A percentile compares a stretch with the other conserved stretches of the same genome.
Evolutionary conservation across 2,329 filamentous ascomycete species (phyloP).

Genomic region (Madurella mycetomatis): DNA sequence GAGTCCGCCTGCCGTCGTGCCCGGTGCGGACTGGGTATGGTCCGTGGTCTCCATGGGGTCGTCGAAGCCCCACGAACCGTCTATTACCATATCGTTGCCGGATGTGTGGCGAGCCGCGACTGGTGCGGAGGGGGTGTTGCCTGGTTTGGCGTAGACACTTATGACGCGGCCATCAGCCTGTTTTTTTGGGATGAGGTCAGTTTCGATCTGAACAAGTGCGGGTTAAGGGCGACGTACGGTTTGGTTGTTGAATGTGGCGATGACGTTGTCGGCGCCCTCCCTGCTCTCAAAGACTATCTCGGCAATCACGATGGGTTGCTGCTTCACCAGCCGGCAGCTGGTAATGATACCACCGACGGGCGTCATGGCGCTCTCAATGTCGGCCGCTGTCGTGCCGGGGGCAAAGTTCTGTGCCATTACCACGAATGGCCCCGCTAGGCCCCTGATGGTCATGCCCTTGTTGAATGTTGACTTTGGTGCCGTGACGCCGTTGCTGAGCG

Average conservation of each 20-base stretch:
- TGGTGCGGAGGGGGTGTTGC: conserved; percentile 34
- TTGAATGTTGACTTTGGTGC: conserved; percentile 17
- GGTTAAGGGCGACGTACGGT: conserved; percentile 50
- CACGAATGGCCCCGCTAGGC: conserved; percentile 66
- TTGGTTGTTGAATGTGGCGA: conserved; percentile 73
- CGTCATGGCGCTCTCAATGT: conserved; percentile 79
- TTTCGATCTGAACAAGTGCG: neutral
- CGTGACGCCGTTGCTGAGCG: conserved; percentile 18
- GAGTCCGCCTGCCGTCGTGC: conserved; percentile 31
- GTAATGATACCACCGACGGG: conserved; percentile 65
- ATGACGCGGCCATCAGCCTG: conserved; percentile 69
- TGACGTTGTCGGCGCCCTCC: conserved; percentile 69
- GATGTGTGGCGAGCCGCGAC: conserved; percentile 31
- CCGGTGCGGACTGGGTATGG: conserved; percentile 2
- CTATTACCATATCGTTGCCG: conserved; percentile 42
- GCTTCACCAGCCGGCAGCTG: conserved; percentile 64
- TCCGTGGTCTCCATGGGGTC: conserved; percentile 40
- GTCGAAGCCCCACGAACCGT: conserved; percentile 52
- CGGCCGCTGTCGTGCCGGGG: conserved; percentile 72
- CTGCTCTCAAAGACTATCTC: conserved; percentile 71
- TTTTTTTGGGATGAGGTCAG: neutral
- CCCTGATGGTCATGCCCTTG: conserved; percentile 63
- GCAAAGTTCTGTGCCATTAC: conserved; percentile 80
- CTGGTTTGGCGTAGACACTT: conserved; percentile 66
- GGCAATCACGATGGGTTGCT: conserved; percentile 67